Evolutionary conservation across 108 stramenopile genomes (phyloP).

Genomic region (Nitzschia inconspicua): DNA sequence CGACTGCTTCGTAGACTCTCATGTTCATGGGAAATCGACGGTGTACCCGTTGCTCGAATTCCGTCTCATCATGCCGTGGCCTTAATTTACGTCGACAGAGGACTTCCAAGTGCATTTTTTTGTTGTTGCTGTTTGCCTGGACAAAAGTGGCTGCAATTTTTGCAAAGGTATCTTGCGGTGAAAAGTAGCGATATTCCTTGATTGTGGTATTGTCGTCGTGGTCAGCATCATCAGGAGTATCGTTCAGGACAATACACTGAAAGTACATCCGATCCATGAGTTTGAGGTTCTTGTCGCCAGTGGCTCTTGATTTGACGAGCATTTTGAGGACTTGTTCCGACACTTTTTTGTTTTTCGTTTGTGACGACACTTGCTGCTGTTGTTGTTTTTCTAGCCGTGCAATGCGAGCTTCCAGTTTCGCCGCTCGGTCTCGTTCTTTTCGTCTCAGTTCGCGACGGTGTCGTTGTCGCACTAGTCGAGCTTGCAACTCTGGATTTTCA

Average conservation of each 20-base stretch:
- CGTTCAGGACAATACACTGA: constrained; percentile 27
- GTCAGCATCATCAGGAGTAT: constrained; percentile 2
- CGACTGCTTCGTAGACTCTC: constrained; percentile 45
- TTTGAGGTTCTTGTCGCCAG: constrained; percentile 47
- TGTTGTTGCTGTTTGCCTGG: background rate
- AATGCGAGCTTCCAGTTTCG: constrained; percentile 46
- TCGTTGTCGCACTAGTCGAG: too few relatives aligned
- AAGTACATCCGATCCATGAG: constrained; percentile 68
- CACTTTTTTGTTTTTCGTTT: constrained; percentile 43
- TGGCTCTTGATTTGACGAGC: constrained; percentile 72
- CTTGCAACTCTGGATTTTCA: too few relatives aligned
- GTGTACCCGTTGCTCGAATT: background rate
- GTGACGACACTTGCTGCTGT: background rate
- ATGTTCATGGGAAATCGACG: constrained; percentile 31
- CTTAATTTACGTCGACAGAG: background rate
- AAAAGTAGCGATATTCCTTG: constrained; percentile 47
- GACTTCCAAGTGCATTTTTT: constrained; percentile 4
- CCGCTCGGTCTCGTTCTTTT: constrained; percentile 28
- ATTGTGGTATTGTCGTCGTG: background rate
- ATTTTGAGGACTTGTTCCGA: constrained; percentile 69
- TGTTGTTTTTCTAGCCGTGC: constrained; percentile 32
- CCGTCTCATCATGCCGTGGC: background rate
- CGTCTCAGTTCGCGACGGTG: constrained; percentile 21
- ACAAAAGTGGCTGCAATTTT: constrained; percentile 27
- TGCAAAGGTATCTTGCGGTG: constrained; percentile 49